Base-by-base conservation (phyloP, 2,329 filamentous ascomycete genomes). In the Periconia sp. region DNA sequence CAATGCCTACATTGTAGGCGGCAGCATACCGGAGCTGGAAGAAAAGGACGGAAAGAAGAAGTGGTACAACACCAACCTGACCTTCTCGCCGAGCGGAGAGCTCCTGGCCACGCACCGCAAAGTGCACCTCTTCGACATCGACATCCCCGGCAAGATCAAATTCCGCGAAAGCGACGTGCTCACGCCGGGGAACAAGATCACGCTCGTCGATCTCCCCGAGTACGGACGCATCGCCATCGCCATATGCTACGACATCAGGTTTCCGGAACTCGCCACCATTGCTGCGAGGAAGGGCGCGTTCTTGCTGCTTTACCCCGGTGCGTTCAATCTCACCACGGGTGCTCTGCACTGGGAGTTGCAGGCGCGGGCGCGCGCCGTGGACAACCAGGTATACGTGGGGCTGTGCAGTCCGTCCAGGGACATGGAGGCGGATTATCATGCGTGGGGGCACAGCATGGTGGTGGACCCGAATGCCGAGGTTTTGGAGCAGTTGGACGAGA, bases 231-330 rank as follows among this genome's bases (percentile, higher is more conserved):
- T 99, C 50, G 91, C 83, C 4, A 76, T 99, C 4, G 92, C 89
- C 22, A 97, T 99, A 66, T 99, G 94, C 80, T 99, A 99, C 74
- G 94, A 99, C 72, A 84, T 99, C 41, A 89, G 94, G 28, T 99
- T 99, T 76, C 92, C 94, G 0, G 94, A 97, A 73, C 78, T 96
- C 9, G 94, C 91, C 3, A 94, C 84, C 66, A 86, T 97, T 43
- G 92, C 92, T 0, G 89, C 92, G 15, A 81, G 94, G 22, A 84
- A 85, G 55, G 91, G 87, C n/a, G 87, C 85, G 44, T 99, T 99
- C 70, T 79, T 89, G 32, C 82, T 97, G 40, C 69, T 97, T 13
- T 97, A 96, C 71, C 94, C 94, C 0, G 94, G 91, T n/a, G 94
- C 94, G 1, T 99, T 99, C 79, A 99, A 97, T 72, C 78, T 88